Evolutionary conservation across 345 rosid genomes (phyloP), one percentile per base, ranked within the genome.

Genomic region (Salix caprea): DNA sequence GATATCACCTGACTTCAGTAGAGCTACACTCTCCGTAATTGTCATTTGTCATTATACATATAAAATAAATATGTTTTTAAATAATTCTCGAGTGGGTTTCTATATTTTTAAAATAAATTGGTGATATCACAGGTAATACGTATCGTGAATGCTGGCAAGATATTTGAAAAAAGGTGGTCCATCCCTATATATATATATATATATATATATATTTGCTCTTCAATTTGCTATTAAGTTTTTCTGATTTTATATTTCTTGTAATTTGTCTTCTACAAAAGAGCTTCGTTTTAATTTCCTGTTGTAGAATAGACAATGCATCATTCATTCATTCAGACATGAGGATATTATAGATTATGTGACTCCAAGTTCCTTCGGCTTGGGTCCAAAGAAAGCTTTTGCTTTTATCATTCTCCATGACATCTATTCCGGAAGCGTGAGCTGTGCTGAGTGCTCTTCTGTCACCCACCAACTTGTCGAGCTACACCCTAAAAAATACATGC

Each of bases 181-280:
- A 61, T 24, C 16, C 30, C 12, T 60, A 23, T 60, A n/a, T 9
- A 39, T 28, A 28, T 26, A 26, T n/a, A n/a, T n/a, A n/a, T 2
- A 39, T 39, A 39, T 32, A 32, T 34, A 34, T 34, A 34, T 34
- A 4, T 34, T 4, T 34, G 6, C 36, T 34, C 36, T 34, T 4
- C 36, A 34, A 34, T 34, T 34, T 5, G 36, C 6, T 34, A 34
- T 34, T 4, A 4, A 34, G 4, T 34, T 4, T 34, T 4, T 34
- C 36, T 34, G 36, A 34, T 34, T 46, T 19, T 64, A 26, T 30
- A 1, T 13, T 65, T 64, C 5, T 1, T 34, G 37, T 50, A 8
- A 23, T 6, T 76, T 69, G 73, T 76, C 73, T 26, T 24, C 19
- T 76, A 65, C 68, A 65, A 18, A 11, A 19, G 21, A 40, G 70